Evolutionary conservation across 139 green algal genomes (phyloP).

Genomic region (Chlamydomonas eustigma): DNA sequence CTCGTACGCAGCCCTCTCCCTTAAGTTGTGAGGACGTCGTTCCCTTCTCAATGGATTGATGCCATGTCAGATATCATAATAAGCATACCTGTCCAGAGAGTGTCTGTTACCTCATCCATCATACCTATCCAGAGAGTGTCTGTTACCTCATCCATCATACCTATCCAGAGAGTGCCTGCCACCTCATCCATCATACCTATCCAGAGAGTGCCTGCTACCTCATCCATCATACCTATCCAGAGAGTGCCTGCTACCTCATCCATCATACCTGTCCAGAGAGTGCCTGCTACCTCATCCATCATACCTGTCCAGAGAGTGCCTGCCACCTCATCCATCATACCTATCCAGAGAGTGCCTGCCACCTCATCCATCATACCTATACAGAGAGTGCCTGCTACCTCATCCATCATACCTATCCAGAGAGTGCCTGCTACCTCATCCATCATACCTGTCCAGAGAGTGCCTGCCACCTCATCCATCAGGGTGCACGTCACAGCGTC

Average conservation of each 20-base stretch:
- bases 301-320: conserved; percentile 12
- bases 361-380: too few species aligned
- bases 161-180: neutral
- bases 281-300: conserved; percentile 6
- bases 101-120: neutral
- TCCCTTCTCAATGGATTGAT: neutral
- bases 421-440: neutral
- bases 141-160: neutral
- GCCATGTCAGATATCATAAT: neutral
- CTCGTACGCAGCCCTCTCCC: too few species aligned
- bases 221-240: too few species aligned
- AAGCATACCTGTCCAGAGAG: neutral
- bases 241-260: too few species aligned
- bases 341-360: neutral
- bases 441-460: neutral
- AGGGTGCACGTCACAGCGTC: too few species aligned
- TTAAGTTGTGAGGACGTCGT: too few species aligned
- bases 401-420: conserved; percentile 24
- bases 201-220: neutral
- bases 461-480: too few species aligned
- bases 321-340: neutral
- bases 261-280: neutral
- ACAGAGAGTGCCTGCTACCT: neutral
- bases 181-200: neutral
- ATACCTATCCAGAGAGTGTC: neutral